These are phyloP conservation scores for Fusarium concolor DNA, from an alignment of 2,329 filamentous ascomycete genomes.

Conservation along the genomic window DNA sequence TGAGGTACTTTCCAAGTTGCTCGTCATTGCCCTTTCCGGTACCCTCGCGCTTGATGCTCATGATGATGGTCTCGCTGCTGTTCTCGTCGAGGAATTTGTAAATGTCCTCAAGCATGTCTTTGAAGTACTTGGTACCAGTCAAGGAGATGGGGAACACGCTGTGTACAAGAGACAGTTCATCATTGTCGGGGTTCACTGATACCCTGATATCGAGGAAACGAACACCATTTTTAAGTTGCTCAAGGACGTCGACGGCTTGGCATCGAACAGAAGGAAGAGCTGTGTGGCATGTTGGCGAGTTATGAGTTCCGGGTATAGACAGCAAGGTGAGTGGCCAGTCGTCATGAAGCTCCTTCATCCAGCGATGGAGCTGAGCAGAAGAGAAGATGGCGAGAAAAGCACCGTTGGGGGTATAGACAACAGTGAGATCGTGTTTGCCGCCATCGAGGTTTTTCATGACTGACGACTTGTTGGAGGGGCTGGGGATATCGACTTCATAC, in stretches of 20 bases:
- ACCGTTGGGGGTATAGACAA: slow-evolving; percentile 70
- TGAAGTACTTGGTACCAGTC: slow-evolving; percentile 82
- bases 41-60: slow-evolving; percentile 93
- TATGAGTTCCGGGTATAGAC: slow-evolving; percentile 95
- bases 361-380: slow-evolving; percentile 74
- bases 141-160: slow-evolving; percentile 89
- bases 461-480: slow-evolving; percentile 67
- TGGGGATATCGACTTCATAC: slow-evolving; percentile 80
- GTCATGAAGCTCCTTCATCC: slow-evolving; percentile 84
- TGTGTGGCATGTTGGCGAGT: slow-evolving; percentile 85
- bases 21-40: slow-evolving; percentile 82
- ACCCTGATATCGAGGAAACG: slow-evolving; percentile 95
- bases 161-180: slow-evolving; percentile 86
- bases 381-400: slow-evolving; percentile 74
- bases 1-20: slow-evolving; percentile 79
- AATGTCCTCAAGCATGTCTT: slow-evolving; percentile 75
- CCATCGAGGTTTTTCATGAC: slow-evolving; percentile 68
- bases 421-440: slow-evolving; percentile 69
- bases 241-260: slow-evolving; percentile 80
- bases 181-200: slow-evolving; percentile 62
- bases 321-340: slow-evolving; percentile 80
- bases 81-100: slow-evolving; percentile 82
- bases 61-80: slow-evolving; percentile 83
- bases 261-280: slow-evolving; percentile 94
- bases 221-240: slow-evolving; percentile 89